phyloP scores from a whole-genome alignment of 192 early-diverging fungal species.

The Chytriomyces confervae region DNA sequence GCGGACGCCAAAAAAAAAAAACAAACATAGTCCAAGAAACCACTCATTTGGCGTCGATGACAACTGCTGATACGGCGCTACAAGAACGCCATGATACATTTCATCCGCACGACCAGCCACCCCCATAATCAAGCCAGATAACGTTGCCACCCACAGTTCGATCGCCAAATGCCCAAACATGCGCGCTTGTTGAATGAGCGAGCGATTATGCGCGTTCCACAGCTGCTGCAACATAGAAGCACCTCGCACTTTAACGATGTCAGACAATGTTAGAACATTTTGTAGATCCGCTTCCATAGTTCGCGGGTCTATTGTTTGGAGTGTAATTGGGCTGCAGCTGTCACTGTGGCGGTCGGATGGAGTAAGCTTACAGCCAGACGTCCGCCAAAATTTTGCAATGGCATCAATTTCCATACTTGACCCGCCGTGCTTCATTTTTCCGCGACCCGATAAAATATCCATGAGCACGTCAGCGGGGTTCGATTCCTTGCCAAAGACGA shows the following conservation, averaged over 20 bases:
- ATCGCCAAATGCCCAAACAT: not conserved
- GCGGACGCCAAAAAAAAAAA: not conserved
- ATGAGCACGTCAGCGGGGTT: slow-evolving; percentile 49
- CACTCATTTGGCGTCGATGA: slow-evolving; percentile 31
- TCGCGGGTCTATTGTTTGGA: not conserved
- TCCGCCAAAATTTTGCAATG: slow-evolving; percentile 13
- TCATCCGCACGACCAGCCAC: slow-evolving; percentile 6
- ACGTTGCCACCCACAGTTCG: slow-evolving; percentile 18
- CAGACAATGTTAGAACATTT: not conserved
- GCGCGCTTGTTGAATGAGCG: slow-evolving; percentile 15
- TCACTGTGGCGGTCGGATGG: not conserved
- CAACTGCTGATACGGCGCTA: not conserved
- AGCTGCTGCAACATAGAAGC: slow-evolving; percentile 29
- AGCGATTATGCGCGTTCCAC: slow-evolving; percentile 2
- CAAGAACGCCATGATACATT: slow-evolving; percentile 24
- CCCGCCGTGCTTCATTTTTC: not conserved
- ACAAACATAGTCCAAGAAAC: slow-evolving; percentile 27
- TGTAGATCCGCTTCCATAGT: not conserved
- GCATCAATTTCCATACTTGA: not conserved
- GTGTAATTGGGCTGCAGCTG: not conserved
- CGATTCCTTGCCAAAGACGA: not conserved
- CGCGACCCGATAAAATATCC: slow-evolving; percentile 47
- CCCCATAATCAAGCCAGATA: slow-evolving; percentile 30
- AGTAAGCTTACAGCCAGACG: not conserved
- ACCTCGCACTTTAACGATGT: slow-evolving; percentile 2